Base-by-base conservation (phyloP, 176 grass and related monocot species). In the Canna indica region DNA sequence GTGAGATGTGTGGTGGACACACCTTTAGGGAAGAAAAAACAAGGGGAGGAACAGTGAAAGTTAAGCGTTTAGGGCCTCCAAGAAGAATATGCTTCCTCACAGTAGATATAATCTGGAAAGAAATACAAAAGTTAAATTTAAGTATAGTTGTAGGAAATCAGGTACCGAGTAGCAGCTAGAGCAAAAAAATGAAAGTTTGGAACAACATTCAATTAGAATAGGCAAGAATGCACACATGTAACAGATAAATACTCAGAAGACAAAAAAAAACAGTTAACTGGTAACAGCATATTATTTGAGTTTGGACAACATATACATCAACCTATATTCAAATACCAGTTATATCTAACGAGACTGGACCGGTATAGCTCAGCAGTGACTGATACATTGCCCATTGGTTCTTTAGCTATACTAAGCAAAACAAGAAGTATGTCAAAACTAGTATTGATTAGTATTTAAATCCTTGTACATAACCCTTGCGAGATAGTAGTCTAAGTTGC, bases 1-100 rank as follows among this genome's bases (percentile, higher is more conserved):
- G 4, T 24, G 8, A 66, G 17, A 66, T 25, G 34, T 24, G 39
- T 38, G 7, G 20, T n/a, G 39, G 68, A 65, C 78, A 76, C 83
- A 97, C 94, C 89, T 97, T 92, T 44, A 97, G 82, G 59, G 94
- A 68, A 42, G 86, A 97, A 73, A 97, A 92, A 65, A 92, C 82
- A 72, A 97, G 76, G 12, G 94, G 78, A 35, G 94, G 94, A 50
- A 90, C 86, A 53, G 86, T 92, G 72, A 87, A 97, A 85, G 94
- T 76, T 77, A 97, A 73, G 64, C 89, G 86, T 75, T 90, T 90
- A 77, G 84, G 81, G 81, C 94, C 94, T 79, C 94, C 94, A 80
- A 71, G 79, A 87, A 97, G 94, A 90, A 97, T 87, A 90, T 97
- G 86, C 80, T 97, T 97, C 82, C 80, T 86, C 74, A 97, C 82